Evolutionary conservation across 805 yeast genomes (phyloP).

Genomic region (Kodamaea kakaduensis): DNA sequence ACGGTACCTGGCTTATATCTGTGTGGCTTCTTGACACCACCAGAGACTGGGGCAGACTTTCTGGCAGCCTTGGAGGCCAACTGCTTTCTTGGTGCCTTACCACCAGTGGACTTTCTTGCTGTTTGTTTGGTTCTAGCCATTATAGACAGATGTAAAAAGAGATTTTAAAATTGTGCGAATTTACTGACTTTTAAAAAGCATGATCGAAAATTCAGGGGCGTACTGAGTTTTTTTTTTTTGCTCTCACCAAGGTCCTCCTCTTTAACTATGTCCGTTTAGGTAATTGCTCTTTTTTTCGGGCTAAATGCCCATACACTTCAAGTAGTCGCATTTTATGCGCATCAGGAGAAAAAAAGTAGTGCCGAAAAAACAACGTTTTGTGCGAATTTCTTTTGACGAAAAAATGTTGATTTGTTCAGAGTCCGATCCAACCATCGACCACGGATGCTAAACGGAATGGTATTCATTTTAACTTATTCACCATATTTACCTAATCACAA

Average conservation of each 20-base stretch:
- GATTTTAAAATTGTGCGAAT: conserved; percentile 8
- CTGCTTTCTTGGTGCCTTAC: conserved; percentile 48
- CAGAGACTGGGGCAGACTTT: conserved; percentile 45
- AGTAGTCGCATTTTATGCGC: conserved; percentile 1
- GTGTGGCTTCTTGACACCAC: conserved; percentile 48
- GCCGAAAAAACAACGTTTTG: conserved; percentile 3
- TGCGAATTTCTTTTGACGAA: conserved; percentile 3
- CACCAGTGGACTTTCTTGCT: conserved; percentile 48
- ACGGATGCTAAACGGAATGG: too few relatives aligned
- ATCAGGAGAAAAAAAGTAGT: conserved; percentile 1
- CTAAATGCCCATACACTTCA: conserved; percentile 6
- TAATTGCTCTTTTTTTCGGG: conserved; percentile 3
- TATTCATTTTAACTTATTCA: too few relatives aligned
- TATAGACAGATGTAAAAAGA: conserved; percentile 6
- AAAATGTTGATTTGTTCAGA: too few relatives aligned
- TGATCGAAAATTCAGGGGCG: conserved; percentile 1
- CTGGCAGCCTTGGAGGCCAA: conserved; percentile 48
- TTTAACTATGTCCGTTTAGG: conserved; percentile 1
- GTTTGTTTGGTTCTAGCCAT: conserved; percentile 49
- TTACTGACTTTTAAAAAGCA: conserved; percentile 5
- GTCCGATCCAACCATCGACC: too few relatives aligned
- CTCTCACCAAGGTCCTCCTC: background rate
- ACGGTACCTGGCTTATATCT: conserved; percentile 50
- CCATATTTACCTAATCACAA: too few relatives aligned
- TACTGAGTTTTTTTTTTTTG: conserved; percentile 3